phyloP scores from a whole-genome alignment of 345 rosid genomes.

The Heritiera fomes region DNA sequence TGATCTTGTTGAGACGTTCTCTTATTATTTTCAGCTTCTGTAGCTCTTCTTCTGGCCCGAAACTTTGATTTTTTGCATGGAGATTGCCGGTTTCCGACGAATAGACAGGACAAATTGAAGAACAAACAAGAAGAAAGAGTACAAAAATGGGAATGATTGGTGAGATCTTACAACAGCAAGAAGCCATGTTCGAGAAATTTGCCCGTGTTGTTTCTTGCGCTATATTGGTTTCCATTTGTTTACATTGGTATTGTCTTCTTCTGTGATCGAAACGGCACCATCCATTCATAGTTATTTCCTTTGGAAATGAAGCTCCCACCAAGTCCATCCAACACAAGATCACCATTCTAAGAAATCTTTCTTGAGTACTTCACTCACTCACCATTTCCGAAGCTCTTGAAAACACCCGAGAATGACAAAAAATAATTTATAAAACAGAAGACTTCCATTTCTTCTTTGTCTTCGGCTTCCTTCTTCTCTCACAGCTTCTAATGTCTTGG shows the following conservation, averaged over 20 bases:
- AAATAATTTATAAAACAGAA: background rate
- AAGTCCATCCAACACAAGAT: slow-evolving; percentile 39
- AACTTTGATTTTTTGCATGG: slow-evolving; percentile 52
- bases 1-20: slow-evolving; percentile 71
- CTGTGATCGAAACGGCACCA: slow-evolving; percentile 51
- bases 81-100: slow-evolving; percentile 37
- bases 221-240: slow-evolving; percentile 24
- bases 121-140: slow-evolving; percentile 47
- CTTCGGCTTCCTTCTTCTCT: slow-evolving; percentile 26
- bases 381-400: slow-evolving; percentile 46
- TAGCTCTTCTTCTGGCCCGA: slow-evolving; percentile 62
- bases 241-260: slow-evolving; percentile 50
- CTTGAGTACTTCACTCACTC: slow-evolving; percentile 33
- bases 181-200: slow-evolving; percentile 43
- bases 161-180: slow-evolving; percentile 37
- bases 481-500: slow-evolving; percentile 35
- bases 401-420: slow-evolving; percentile 22
- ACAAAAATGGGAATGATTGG: slow-evolving; percentile 42
- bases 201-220: slow-evolving; percentile 22
- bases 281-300: slow-evolving; percentile 50
- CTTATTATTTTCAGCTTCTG: slow-evolving; percentile 54
- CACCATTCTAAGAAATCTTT: slow-evolving; percentile 40
- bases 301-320: slow-evolving; percentile 42
- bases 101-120: slow-evolving; percentile 46
- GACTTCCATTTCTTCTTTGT: background rate